Evolutionary conservation across 2,329 filamentous ascomycete genomes (phyloP), one percentile per base, ranked within the genome.

Genomic region (Monosporascus cannonballus): DNA sequence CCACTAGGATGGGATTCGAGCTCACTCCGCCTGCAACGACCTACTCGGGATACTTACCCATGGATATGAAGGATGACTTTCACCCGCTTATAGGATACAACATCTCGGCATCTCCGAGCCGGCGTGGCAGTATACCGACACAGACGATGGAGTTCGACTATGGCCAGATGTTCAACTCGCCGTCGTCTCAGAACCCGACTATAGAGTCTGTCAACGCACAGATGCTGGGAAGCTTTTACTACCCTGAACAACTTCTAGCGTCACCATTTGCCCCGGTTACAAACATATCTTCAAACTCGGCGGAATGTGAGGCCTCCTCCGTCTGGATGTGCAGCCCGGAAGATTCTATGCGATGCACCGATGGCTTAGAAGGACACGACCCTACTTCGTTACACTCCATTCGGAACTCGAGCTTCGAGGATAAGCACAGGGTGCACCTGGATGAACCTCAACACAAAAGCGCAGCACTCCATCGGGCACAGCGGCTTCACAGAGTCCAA

Each of bases 361-460:
- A 22, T 15, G 8, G 2, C 58, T 57, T 17, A 52, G 59, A 14
- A 53, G 54, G 34, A 53, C 41, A 51, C 20, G 30, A 47, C 3
- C 15, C 42, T 46, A 11, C 42, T 17, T 46, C 24, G 30, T 6
- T 30, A n/a, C 24, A n/a, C 14, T 46, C 24, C 11, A 17, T 14
- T 9, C 24, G 42, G 6, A 59, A 63, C 61, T 22, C 54, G 11
- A 25, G 48, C 1, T 62, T 67, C 48, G 66, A 68, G 25, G 61
- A 65, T 4, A 71, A 72, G 49, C 69, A 72, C 50, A 71, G 72
- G 57, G 66, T 73, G 53, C 68, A 70, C 60, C 64, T 74, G 5
- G 68, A 73, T 44, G 71, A 73, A 52, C 69, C 71, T 9, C 74
- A 74, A 57, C 71, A 72, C 51, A 76, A 71, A 65, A 73, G 72